Evolutionary conservation across 257 asterid genomes (phyloP), one percentile per base, ranked within the genome.

Genomic region (Echium plantagineum): DNA sequence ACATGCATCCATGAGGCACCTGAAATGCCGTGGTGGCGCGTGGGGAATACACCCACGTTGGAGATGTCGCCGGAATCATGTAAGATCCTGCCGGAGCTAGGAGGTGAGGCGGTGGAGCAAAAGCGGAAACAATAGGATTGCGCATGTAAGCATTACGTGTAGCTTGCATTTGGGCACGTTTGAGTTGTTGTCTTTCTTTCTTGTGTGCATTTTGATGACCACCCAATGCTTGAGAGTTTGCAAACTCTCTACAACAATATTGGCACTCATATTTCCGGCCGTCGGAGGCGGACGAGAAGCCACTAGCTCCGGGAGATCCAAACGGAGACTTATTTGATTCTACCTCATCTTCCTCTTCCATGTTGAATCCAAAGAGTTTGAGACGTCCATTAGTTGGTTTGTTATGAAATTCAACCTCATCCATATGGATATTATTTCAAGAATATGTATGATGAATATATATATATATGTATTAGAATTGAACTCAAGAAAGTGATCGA

Each of bases 181-280:
- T 90, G 42, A 85, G 72, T 66, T 86, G 97, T 55, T 90, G 97
- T 56, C 96, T 59, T 17, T 90, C 97, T 63, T 90, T 90, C 66
- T 90, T 90, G 74, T 90, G 96, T 7, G 97, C 97, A 81, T 90
- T 90, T 9, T 90, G 97, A 16, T 90, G 97, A 21, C 97, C 97
- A 18, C 97, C 97, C 20, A 90, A 72, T 0, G 97, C 97, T 61
- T 90, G 97, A 2, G 97, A 90, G 75, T 90, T 90, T 16, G 96
- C 88, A 71, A 90, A 90, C 73, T 87, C 96, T 17, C 97, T 75
- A 78, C 75, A 81, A 72, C 97, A 90, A 74, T 90, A 90, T 28
- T 90, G 97, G 65, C 97, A 90, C 94, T 87, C 96, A 75, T 86
- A 86, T 22, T 81, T 86, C 72, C 97, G 84, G 77, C 94, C 83